These are phyloP conservation scores for Syncephalis plumigaleata DNA, from an alignment of 371 early-diverging fungal genomes.

Conservation along the genomic window DNA sequence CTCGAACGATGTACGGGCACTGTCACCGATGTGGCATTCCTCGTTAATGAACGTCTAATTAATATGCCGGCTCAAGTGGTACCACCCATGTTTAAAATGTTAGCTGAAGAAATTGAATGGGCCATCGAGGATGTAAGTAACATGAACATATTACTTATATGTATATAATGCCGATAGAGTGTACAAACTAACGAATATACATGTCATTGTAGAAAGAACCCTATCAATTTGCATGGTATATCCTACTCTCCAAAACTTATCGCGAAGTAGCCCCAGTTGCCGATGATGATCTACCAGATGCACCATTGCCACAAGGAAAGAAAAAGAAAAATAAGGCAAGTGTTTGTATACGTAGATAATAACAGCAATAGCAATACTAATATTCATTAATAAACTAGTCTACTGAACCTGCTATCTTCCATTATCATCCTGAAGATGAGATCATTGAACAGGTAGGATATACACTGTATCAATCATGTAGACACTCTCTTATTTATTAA, in stretches of 20 bases:
- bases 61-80: slow-evolving; percentile 92
- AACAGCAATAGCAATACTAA: not conserved
- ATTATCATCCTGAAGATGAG: slow-evolving; percentile 86
- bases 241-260: slow-evolving; percentile 73
- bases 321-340: slow-evolving; percentile 29
- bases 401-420: slow-evolving; percentile 30
- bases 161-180: no score
- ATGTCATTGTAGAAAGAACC: slow-evolving; percentile 34
- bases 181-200: no score
- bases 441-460: slow-evolving; percentile 41
- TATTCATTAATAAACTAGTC: not conserved
- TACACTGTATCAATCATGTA: not conserved
- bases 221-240: slow-evolving; percentile 62
- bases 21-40: slow-evolving; percentile 33
- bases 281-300: slow-evolving; percentile 19
- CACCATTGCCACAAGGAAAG: slow-evolving; percentile 9
- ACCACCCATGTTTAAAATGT: slow-evolving; percentile 77
- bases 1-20: no score
- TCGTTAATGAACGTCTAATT: slow-evolving; percentile 80
- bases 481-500: not conserved
- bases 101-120: slow-evolving; percentile 61
- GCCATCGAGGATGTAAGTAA: slow-evolving; percentile 49
- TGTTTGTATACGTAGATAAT: not conserved
- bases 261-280: slow-evolving; percentile 46
- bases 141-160: not conserved